Evolutionary conservation across 768 basidiomycete genomes (phyloP), one percentile per base, ranked within the genome.

Genomic region (Xerocomus spinulosus): DNA sequence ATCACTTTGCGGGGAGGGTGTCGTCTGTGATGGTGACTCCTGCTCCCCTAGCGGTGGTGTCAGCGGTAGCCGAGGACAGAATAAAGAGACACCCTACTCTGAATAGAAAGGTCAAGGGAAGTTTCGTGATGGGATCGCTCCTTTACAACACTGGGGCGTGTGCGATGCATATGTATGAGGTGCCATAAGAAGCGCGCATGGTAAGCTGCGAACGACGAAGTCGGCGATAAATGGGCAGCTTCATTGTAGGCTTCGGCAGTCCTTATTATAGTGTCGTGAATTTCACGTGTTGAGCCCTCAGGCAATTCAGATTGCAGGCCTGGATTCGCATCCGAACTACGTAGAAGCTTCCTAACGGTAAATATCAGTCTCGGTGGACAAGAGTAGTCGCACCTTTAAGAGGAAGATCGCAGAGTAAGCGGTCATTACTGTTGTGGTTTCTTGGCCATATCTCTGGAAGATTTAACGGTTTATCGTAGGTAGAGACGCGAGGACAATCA

Each of bases 381-480:
- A 18, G 28, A n/a, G 55, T 67, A 10, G 23, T 20, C 46, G 44
- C 61, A 86, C 90, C 75, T 77, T 83, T 54, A 92, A 70, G 53
- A 92, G 68, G 61, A 89, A 85, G 30, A 92, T 81, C 17, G 89
- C 88, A 39, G 85, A 81, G 58, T 92, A 92, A 21, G 87, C 90
- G 17, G 85, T 86, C 89, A 92, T 92, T 38, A 86, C 79, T 8
- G 85, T 83, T 51, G 89, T 80, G 5, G 86, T 84, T 62, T 92
- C 89, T 70, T 92, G 90, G 8, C 85, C 79, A 56, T 92, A 92
- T 37, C 84, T 83, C 88, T 91, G 62, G 43, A 39, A 34, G 58
- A 29, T 36, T 25, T 40, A 38, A 32, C 41, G 33, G 42, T 46
- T 6, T 28, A 39, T 44, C 35, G 32, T 9, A n/a, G 14, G 18